Conservation (phyloP, 495 filamentous ascomycete genomes). For the Aspergillus saccharolyticus region DNA sequence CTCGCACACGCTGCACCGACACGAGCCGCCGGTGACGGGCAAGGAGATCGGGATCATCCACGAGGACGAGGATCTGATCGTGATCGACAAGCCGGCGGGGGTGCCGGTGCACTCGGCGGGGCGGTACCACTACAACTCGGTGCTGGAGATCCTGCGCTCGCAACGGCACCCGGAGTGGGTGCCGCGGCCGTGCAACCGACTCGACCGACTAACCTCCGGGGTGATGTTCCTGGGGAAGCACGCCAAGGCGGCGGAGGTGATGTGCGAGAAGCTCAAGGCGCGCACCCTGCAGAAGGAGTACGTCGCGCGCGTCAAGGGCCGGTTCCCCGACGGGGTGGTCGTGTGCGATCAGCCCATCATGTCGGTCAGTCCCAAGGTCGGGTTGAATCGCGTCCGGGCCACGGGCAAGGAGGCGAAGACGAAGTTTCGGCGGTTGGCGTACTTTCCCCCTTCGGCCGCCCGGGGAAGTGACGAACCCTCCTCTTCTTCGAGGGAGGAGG, state of each 20-base stretch:
- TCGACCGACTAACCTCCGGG: constrained; percentile 91
- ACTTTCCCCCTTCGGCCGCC: constrained; percentile 59
- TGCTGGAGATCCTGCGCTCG: constrained; percentile 86
- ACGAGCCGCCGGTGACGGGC: constrained; percentile 88
- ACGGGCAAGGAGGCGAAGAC: constrained; percentile 86
- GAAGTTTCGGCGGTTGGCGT: constrained; percentile 82
- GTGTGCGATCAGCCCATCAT: constrained; percentile 92
- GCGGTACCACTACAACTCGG: constrained; percentile 88
- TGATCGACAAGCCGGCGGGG: constrained; percentile 94
- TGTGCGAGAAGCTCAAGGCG: constrained; percentile 64
- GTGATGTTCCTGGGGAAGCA: constrained; percentile 97
- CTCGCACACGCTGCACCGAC: constrained; percentile 89
- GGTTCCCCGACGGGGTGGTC: constrained; percentile 76
- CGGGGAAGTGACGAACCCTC: constrained; percentile 6
- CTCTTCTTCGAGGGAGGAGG: constrained; percentile 13
- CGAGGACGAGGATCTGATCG: constrained; percentile 86
- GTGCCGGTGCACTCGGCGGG: constrained; percentile 93
- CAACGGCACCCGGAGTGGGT: constrained; percentile 65
- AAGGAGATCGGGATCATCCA: constrained; percentile 75
- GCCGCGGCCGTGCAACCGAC: constrained; percentile 82
- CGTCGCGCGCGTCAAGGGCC: constrained; percentile 81
- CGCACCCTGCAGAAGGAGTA: constrained; percentile 91
- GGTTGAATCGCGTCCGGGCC: constrained; percentile 86
- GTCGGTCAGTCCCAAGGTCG: constrained; percentile 89
- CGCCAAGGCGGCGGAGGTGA: constrained; percentile 67